A percentile compares a stretch with the other conserved stretches of the same genome.
phyloP scores from a whole-genome alignment of 83 land plant species.

The Thuja plicata region DNA sequence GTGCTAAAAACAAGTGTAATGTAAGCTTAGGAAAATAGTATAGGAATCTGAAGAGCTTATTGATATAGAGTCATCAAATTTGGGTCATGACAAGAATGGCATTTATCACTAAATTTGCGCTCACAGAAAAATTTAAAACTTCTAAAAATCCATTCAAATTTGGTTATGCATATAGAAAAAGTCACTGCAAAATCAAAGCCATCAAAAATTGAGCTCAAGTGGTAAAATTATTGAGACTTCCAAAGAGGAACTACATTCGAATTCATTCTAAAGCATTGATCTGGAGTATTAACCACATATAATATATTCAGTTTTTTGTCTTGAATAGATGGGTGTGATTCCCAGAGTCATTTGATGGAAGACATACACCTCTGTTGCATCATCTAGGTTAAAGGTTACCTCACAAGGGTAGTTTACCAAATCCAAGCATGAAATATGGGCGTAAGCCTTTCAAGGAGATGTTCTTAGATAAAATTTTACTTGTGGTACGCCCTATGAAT shows the following conservation, averaged over 20 bases:
- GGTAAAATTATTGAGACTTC: not conserved
- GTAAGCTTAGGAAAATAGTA: not conserved
- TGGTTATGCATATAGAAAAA: not conserved
- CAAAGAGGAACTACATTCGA: not conserved
- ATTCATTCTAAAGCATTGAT: no score
- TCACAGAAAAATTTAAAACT: not conserved
- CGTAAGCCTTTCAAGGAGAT: not conserved
- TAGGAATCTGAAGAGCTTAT: not conserved
- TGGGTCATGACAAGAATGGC: not conserved
- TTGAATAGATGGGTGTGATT: not conserved
- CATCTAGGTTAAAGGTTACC: not conserved
- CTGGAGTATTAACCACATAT: not conserved
- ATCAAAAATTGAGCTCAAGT: not conserved
- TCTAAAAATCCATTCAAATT: not conserved
- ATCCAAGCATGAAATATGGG: not conserved
- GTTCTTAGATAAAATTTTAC: not conserved
- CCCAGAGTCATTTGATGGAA: not conserved
- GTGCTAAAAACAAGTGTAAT: not conserved
- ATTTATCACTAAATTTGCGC: not conserved
- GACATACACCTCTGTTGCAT: not conserved
- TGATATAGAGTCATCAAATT: not conserved
- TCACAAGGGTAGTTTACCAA: not conserved
- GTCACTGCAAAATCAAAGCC: not conserved
- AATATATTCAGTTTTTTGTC: not conserved
- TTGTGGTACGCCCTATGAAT: not conserved